Percentiles rank a stretch among this genome's conserved stretches.
Evolutionary conservation across 2,329 filamentous ascomycete species (phyloP).

Genomic region (Hymenoscyphus occultus): DNA sequence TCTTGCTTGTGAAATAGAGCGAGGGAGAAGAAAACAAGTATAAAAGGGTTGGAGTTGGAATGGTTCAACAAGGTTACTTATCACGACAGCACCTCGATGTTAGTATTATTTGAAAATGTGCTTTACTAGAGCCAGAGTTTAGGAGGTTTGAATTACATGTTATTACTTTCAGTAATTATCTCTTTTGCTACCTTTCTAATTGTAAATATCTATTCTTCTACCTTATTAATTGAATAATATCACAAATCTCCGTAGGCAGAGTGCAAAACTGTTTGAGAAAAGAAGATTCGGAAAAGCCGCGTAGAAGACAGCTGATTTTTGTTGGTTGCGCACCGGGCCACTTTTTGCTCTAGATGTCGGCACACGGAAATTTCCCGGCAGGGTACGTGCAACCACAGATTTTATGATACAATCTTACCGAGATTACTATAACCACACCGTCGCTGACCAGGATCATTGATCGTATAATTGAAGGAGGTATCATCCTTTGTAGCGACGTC

Average conservation of each 20-base stretch:
- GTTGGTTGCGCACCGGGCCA: not conserved
- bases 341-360: not conserved
- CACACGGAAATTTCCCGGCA: no score
- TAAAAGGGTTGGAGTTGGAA: slow-evolving; percentile 7
- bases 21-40: not conserved
- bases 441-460: slow-evolving; percentile 8
- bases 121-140: no score
- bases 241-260: not conserved
- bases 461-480: not conserved
- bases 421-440: slow-evolving; percentile 13
- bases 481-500: no score
- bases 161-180: not conserved
- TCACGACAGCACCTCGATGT: not conserved
- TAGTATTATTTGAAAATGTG: not conserved
- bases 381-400: slow-evolving; percentile 4
- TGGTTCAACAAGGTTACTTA: not conserved
- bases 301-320: slow-evolving; percentile 1
- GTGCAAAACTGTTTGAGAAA: not conserved
- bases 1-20: slow-evolving; percentile 1
- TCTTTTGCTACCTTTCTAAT: not conserved
- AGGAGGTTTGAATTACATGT: no score
- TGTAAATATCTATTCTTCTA: slow-evolving; percentile 14
- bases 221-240: not conserved
- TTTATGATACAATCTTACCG: slow-evolving; percentile 10
- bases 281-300: not conserved